Conservation (phyloP, 257 asterid species). For the Verbascum thapsus region DNA sequence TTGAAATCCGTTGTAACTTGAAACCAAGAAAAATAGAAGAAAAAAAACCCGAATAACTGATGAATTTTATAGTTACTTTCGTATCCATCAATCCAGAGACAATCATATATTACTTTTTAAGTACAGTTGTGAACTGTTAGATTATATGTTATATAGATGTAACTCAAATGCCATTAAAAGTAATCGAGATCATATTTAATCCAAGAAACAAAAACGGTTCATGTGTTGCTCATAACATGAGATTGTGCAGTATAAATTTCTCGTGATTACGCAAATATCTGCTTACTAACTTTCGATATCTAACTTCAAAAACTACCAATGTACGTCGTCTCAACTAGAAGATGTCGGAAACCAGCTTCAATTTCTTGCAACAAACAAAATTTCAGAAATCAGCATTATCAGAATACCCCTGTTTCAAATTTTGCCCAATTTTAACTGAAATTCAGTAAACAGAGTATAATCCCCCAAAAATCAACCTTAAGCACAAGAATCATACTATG, state of each 20-base stretch:
- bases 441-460: not conserved
- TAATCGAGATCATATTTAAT: not conserved
- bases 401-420: not conserved
- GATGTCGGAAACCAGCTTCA: conserved; percentile 16
- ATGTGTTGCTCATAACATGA: not conserved
- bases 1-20: no score
- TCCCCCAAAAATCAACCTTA: not conserved
- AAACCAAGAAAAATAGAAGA: no score
- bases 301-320: conserved; percentile 11
- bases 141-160: no score
- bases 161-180: not conserved
- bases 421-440: not conserved
- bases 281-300: not conserved
- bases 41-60: no score
- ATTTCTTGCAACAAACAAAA: not conserved
- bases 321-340: not conserved
- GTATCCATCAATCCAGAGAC: no score
- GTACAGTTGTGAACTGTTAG: no score
- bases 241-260: conserved; percentile 5
- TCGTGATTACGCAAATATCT: not conserved
- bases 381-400: not conserved
- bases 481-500: conserved; percentile 30
- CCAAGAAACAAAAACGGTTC: not conserved
- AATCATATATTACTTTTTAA: no score
- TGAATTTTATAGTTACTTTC: no score